Base-by-base conservation (phyloP, 2,329 filamentous ascomycete genomes). In the Verticillium klebahnii region DNA sequence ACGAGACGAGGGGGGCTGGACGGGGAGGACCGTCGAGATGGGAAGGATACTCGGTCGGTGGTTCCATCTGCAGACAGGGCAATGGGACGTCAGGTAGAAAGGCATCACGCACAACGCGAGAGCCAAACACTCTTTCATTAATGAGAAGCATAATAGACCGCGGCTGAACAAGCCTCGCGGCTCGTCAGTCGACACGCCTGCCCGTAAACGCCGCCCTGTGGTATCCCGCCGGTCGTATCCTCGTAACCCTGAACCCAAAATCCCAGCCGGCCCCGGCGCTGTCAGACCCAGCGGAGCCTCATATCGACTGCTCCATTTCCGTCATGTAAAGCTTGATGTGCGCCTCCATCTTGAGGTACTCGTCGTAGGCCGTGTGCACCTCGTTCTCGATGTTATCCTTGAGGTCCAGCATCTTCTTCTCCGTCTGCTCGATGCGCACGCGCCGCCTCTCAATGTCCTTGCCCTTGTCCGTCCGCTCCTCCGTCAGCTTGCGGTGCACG, bases 381-480 rank as follows among this genome's bases (percentile, higher is more conserved):
- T 99, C 95, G 64, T 89, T 93, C 73, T 98, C 94, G 65, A 99
- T 97, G 70, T 95, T 96, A 74, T 98, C 95, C 73, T 97, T 98
- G 68, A 99, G 83, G 75, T 99, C 95, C 57, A 90, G 88, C 94
- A 98, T 99, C 93, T 98, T 98, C 80, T 98, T 98, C 84, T 98
- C 94, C 9, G 92, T 97, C 80, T 97, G 93, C 77, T 99, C 95
- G 66, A 99, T 98, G 64, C 93, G 83, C n/a, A 97, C 92, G 68
- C 91, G 87, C 69, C 93, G 84, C 72, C 90, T 88, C 80, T 99
- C 95, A 79, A 98, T 96, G 71, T 98, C 94, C 62, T 92, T 89
- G 37, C 89, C 89, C 77, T 96, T 96, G 60, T 95, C 92, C 1
- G 85, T 85, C 65, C 93, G 84, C 80, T 99, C 94, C 71, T 94